Evolutionary conservation across 2,329 filamentous ascomycete genomes (phyloP).

Genomic region (Exutisphaerella laricina): DNA sequence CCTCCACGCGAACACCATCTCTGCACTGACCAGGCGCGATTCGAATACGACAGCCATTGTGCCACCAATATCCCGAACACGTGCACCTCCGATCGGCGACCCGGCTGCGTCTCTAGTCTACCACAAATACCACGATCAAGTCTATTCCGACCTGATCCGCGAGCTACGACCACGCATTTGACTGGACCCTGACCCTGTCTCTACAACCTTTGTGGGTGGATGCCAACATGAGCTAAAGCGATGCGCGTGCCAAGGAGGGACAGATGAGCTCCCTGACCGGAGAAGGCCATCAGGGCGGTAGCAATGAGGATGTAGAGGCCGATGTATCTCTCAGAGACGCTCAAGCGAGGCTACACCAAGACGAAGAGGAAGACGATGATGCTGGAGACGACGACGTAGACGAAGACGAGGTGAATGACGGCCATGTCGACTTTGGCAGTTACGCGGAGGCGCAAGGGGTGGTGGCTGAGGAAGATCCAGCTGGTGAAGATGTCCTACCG

Average conservation of each 20-base stretch:
- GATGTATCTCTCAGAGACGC: conserved; percentile 28
- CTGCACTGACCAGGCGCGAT: no score
- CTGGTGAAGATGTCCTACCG: conserved; percentile 14
- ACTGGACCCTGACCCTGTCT: no score
- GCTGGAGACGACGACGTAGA: not conserved
- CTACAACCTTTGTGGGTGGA: not conserved
- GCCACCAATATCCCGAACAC: no score
- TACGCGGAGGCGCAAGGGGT: conserved; percentile 1
- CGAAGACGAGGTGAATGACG: conserved; percentile 5
- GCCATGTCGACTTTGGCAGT: conserved; percentile 18
- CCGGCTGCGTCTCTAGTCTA: no score
- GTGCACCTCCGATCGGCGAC: no score
- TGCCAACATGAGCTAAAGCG: conserved; percentile 36
- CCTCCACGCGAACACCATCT: no score
- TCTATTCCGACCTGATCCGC: no score
- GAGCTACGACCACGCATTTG: no score
- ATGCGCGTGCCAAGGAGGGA: conserved; percentile 48
- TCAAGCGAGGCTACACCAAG: conserved; percentile 27
- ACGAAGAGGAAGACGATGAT: conserved; percentile 16
- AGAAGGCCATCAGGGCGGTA: conserved; percentile 57
- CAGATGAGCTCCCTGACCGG: conserved; percentile 65
- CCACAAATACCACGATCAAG: no score
- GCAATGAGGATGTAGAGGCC: conserved; percentile 48
- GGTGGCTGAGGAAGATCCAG: conserved; percentile 8
- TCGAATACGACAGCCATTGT: no score